Conservation (phyloP, 176 grass and related monocot species). For the Metroxylon sagu region DNA sequence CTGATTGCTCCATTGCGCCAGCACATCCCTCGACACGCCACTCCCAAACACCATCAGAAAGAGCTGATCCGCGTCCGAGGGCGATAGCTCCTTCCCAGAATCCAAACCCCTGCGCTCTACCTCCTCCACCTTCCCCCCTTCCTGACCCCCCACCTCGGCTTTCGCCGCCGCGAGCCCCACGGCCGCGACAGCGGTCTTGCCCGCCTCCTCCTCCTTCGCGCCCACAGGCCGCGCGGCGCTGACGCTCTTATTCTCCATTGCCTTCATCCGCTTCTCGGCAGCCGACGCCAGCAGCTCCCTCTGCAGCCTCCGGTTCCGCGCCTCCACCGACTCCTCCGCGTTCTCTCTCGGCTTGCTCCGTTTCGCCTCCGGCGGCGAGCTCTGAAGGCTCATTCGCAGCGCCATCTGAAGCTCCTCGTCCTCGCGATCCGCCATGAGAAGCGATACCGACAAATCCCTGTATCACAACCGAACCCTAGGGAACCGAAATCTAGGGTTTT, state of each 20-base stretch:
- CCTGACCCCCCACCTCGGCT: slow-evolving; percentile 2
- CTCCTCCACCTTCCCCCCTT: slow-evolving; percentile 1
- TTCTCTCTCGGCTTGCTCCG: slow-evolving; percentile 57
- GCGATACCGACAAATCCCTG: not conserved
- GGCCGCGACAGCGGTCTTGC: slow-evolving; percentile 4
- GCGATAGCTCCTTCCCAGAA: slow-evolving; percentile 48
- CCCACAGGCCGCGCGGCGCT: not conserved
- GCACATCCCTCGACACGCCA: slow-evolving; percentile 54
- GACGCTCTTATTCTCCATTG: slow-evolving; percentile 9
- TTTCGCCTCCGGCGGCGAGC: slow-evolving; percentile 74
- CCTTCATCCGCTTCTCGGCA: slow-evolving; percentile 65
- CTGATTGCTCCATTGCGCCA: slow-evolving; percentile 96
- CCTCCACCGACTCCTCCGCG: slow-evolving; percentile 48
- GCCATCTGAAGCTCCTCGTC: slow-evolving; percentile 96
- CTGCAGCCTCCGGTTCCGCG: slow-evolving; percentile 51
- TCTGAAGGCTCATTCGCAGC: slow-evolving; percentile 87
- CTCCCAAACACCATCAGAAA: slow-evolving; percentile 72
- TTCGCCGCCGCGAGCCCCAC: slow-evolving; percentile 21
- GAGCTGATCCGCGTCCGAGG: slow-evolving; percentile 44
- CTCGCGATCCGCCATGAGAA: slow-evolving; percentile 63
- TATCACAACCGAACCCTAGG: slow-evolving; percentile 1
- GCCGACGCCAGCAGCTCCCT: slow-evolving; percentile 84
- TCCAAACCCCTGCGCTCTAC: slow-evolving; percentile 14
- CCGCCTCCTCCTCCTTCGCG: slow-evolving; percentile 23
- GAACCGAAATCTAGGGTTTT: slow-evolving; percentile 16